Conservation (phyloP, 2,329 filamentous ascomycete genomes). For the Lecanosticta acicola region DNA sequence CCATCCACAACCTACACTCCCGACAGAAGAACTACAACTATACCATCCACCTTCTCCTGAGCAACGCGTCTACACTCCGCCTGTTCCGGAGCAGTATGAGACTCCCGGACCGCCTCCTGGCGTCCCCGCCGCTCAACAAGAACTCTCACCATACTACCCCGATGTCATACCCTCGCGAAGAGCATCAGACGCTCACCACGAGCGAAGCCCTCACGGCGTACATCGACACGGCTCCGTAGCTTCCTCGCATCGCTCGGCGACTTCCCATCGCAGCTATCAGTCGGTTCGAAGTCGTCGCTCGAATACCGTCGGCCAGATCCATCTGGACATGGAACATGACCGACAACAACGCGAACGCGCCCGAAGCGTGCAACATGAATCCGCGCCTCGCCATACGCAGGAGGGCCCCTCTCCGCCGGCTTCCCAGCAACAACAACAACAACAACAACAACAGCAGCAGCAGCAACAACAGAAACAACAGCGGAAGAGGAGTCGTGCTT, state of each 20-base stretch:
- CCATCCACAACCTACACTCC: neutral
- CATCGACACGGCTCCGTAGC: neutral
- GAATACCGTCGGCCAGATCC: neutral
- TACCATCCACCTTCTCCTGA: neutral
- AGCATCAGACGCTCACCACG: neutral
- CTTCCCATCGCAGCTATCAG: neutral
- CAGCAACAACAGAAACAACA: neutral
- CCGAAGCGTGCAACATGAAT: neutral
- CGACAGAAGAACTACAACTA: neutral
- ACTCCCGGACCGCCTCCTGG: neutral
- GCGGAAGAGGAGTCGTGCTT: too few species aligned
- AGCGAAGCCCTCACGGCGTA: neutral
- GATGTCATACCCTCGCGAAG: neutral
- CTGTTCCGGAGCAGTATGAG: slow-evolving; percentile 9
- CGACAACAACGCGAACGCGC: neutral
- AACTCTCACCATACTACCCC: neutral
- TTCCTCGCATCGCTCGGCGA: slow-evolving; percentile 1
- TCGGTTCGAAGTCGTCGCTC: slow-evolving; percentile 1
- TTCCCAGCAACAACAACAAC: too few species aligned
- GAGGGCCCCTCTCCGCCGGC: too few species aligned
- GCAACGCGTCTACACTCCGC: slow-evolving; percentile 4
- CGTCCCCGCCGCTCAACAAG: slow-evolving; percentile 3
- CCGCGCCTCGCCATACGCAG: neutral
- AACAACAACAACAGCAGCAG: neutral
- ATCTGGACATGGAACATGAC: neutral